phyloP scores from a whole-genome alignment of 2,329 filamentous ascomycete genomes.

The Colletotrichum eleusines region DNA sequence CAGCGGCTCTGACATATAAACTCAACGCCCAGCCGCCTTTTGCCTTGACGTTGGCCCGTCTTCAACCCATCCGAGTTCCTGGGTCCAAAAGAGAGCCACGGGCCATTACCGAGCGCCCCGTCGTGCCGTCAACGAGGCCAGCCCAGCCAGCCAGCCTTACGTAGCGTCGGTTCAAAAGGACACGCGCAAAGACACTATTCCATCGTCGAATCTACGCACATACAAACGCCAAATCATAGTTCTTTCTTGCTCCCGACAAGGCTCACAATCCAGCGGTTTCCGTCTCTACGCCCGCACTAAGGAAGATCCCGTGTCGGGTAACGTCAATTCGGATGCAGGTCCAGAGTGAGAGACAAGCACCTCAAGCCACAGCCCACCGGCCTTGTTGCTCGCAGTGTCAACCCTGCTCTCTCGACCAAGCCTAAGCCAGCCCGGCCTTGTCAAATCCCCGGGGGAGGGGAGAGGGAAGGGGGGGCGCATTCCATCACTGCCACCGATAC shows the following conservation, averaged over 20 bases:
- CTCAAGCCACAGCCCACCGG: slow-evolving; percentile 30
- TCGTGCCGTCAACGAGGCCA: slow-evolving; percentile 23
- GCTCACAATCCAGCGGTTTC: slow-evolving; percentile 33
- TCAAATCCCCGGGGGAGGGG: no score
- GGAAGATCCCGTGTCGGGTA: slow-evolving; percentile 44
- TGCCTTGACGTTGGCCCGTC: slow-evolving; percentile 22
- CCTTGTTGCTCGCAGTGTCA: slow-evolving; percentile 26
- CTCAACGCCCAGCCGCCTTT: not conserved
- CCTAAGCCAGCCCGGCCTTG: slow-evolving; percentile 37
- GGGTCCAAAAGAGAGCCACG: slow-evolving; percentile 27
- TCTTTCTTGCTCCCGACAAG: slow-evolving; percentile 19
- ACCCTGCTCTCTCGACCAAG: slow-evolving; percentile 28
- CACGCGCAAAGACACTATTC: slow-evolving; percentile 15
- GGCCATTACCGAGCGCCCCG: slow-evolving; percentile 8
- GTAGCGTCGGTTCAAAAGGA: slow-evolving; percentile 10
- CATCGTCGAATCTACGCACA: not conserved
- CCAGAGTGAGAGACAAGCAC: slow-evolving; percentile 40
- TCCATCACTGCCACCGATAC: slow-evolving; percentile 33
- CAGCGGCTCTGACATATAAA: slow-evolving; percentile 22
- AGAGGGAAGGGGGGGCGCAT: slow-evolving; percentile 14
- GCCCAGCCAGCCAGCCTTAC: slow-evolving; percentile 27
- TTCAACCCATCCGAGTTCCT: slow-evolving; percentile 31
- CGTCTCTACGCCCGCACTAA: slow-evolving; percentile 45
- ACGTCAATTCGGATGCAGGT: slow-evolving; percentile 43
- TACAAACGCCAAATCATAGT: slow-evolving; percentile 7